Evolutionary conservation across 192 early-diverging fungal genomes (phyloP), one percentile per base, ranked within the genome.

Genomic region (Endogone sp.): DNA sequence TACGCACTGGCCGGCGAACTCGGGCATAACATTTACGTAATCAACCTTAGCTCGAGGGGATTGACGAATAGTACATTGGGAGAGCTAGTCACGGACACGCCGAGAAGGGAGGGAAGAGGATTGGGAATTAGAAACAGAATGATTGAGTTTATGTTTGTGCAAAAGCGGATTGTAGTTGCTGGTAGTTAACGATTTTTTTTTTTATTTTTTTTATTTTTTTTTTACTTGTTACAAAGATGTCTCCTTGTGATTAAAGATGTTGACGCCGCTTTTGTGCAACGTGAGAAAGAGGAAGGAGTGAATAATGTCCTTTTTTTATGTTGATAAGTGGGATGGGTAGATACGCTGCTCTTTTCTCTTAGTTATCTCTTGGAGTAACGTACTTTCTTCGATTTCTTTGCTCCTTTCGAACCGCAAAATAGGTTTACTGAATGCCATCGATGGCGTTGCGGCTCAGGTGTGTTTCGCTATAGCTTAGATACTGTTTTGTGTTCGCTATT

Each of bases 391-490:
- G 31, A n/a, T n/a, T n/a, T 22, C 61, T 30, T 4, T 21, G n/a
- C n/a, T n/a, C n/a, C n/a, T n/a, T n/a, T n/a, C n/a, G n/a, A n/a
- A n/a, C n/a, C 83, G 83, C 0, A 81, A 88, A 27, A 80, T 80
- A 49, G 90, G 90, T 16, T 65, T 92, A 13, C 75, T 92, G n/a
- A 92, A 92, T 68, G 89, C 87, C 3, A 86, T 92, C 37, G 91
- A 92, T 64, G 91, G 91, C 24, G 87, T 91, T 4, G 86, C 82
- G 3, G 76, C 29, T 13, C 29, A 67, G 49, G 66, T 49, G 23
- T 59, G 22, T 23, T 37, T 22, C 44, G 16, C 20, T 23, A 3
- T 55, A 59, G 49, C 2, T 73, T 71, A 22, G 59, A 60, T 60
- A 10, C 6, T 21, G 6, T 60, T 6, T 23, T 21, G 10, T 60